Percentiles rank a stretch among this genome's conserved stretches.
Evolutionary conservation across 2,329 filamentous ascomycete species (phyloP).

Genomic region (Venturia asperata): DNA sequence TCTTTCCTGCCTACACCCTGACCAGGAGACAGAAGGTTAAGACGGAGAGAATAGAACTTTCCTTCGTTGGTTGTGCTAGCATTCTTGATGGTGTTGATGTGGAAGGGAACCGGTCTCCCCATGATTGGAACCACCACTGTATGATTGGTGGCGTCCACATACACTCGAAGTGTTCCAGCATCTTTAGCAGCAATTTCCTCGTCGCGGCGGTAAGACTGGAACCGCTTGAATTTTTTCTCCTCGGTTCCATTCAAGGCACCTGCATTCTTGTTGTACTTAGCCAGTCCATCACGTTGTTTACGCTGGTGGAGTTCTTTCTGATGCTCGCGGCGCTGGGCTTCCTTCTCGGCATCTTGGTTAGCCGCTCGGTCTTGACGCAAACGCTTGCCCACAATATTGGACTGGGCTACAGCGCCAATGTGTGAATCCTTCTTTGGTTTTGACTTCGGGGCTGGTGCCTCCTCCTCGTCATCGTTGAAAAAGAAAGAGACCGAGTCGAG

Average conservation of each 20-base stretch:
- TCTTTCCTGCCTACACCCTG: conserved; percentile 97
- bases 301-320: conserved; percentile 82
- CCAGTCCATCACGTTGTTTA: conserved; percentile 83
- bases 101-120: conserved; percentile 94
- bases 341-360: conserved; percentile 81
- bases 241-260: conserved; percentile 81
- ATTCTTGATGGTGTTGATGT: conserved; percentile 98
- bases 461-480: conserved; percentile 92
- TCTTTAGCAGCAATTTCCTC: conserved; percentile 74
- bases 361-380: conserved; percentile 84
- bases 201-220: conserved; percentile 97
- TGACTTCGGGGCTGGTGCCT: conserved; percentile 72
- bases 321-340: conserved; percentile 79
- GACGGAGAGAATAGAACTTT: conserved; percentile 75
- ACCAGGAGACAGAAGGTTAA: conserved; percentile 95
- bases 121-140: conserved; percentile 94
- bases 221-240: conserved; percentile 97
- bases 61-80: conserved; percentile 96
- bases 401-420: conserved; percentile 80
- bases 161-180: conserved; percentile 77
- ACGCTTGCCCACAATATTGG: conserved; percentile 91
- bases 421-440: conserved; percentile 80
- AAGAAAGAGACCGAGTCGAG: conserved; percentile 96
- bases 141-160: conserved; percentile 83
- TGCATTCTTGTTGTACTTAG: conserved; percentile 77